Percentiles rank a stretch among this genome's conserved stretches.
phyloP scores from a whole-genome alignment of 2,329 filamentous ascomycete species.

The Chaetomiaceae sp. region DNA sequence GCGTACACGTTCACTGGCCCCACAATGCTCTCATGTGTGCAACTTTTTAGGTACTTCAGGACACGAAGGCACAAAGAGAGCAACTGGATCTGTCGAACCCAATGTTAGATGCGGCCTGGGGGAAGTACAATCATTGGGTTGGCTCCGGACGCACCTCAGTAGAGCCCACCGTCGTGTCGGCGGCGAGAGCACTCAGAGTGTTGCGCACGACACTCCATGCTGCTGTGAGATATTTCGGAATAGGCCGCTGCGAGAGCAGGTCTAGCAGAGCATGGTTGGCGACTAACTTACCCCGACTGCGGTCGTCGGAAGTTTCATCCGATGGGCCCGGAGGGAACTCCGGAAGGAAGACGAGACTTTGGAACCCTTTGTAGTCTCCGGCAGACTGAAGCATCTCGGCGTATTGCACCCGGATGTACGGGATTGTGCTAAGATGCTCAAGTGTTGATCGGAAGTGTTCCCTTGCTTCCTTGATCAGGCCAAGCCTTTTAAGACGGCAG shows the following conservation, averaged over 20 bases:
- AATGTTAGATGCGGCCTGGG: not conserved
- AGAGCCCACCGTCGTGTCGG: constrained; percentile 6
- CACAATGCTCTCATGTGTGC: not conserved
- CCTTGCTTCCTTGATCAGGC: constrained; percentile 17
- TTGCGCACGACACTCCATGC: not conserved
- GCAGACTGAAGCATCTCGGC: constrained; percentile 16
- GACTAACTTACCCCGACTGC: constrained; percentile 5
- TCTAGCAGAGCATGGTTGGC: constrained; percentile 12
- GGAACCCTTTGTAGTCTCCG: constrained; percentile 15
- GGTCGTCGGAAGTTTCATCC: not conserved
- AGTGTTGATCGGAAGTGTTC: constrained; percentile 12
- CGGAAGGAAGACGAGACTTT: not conserved
- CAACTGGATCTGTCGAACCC: constrained; percentile 10
- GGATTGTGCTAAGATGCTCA: constrained; percentile 5
- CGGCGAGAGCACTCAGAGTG: not conserved
- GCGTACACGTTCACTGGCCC: not conserved
- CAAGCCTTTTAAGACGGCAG: constrained; percentile 17
- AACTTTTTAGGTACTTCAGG: not conserved
- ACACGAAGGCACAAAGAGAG: constrained; percentile 11
- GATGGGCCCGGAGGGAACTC: not conserved
- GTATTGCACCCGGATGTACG: constrained; percentile 20
- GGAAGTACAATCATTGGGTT: not conserved
- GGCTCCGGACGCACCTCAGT: constrained; percentile 14
- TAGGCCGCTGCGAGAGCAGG: constrained; percentile 9
- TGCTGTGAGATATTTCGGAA: not conserved